Evolutionary conservation across 768 basidiomycete species (phyloP), one percentile per base, ranked within the genome.

Genomic region (Brasilioporus rufonigricans): DNA sequence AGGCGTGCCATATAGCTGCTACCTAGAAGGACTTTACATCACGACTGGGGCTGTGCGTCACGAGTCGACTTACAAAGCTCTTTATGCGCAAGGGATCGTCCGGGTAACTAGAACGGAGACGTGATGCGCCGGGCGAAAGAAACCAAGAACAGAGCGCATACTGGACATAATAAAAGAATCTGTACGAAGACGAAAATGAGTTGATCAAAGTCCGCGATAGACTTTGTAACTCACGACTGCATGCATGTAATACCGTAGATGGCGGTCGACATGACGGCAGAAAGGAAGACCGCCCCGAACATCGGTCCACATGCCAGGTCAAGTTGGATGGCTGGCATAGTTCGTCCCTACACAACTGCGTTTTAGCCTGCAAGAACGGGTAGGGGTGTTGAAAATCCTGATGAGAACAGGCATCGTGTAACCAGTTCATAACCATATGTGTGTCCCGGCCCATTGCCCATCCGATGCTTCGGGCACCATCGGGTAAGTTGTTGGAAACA

Each of bases 1-100:
- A 10, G 2, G 2, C 2, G 14, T 24, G 63, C 61, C 61, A 62
- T 35, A 62, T 2, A 11, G 11, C 47, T 16, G 50, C 39, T 12
- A 62, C 61, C 60, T 61, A 27, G 19, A 33, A 36, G 16, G 21
- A 33, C 0, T 5, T 18, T 32, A 19, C 19, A 3, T 29, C 18
- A 13, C 14, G 31, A 46, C 19, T 6, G 7, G 2, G 9, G 7
- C 12, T 8, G 9, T 16, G 33, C 14, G 9, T 4, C 27, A 33
- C 29, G 14, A 24, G 6, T 40, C 8, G 13, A 47, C 52, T 40
- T 19, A 53, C 52, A 24, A 53, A 31, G 21, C 10, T n/a, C 45
- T 53, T 53, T n/a, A 32, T 40, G 23, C 23, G 38, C 21, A 33
- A 24, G 1, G 21, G 29, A 11, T 53, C 45, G 19, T 16, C 31